Evolutionary conservation across 352 stramenopile species (phyloP).

Genomic region (Globisporangium spiculum): DNA sequence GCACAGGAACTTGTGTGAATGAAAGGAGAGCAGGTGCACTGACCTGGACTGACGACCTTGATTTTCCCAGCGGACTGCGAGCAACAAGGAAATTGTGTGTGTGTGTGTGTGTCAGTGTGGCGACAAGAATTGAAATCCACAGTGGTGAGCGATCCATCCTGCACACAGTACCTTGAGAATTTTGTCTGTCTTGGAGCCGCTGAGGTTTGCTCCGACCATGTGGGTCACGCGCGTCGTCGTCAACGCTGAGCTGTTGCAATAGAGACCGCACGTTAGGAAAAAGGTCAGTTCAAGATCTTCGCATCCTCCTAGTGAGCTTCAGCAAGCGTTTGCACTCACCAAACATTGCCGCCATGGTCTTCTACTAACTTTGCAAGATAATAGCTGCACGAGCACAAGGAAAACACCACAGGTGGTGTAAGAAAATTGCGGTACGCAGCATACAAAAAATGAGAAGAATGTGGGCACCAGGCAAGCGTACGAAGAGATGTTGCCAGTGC

Average conservation of each 20-base stretch:
- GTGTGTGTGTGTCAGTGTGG: too few species aligned
- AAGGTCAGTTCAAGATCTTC: too few species aligned
- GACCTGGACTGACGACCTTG: conserved; percentile 70
- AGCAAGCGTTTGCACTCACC: conserved; percentile 26
- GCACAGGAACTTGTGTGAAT: background rate
- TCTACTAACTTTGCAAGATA: conserved; percentile 78
- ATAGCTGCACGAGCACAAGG: conserved; percentile 38
- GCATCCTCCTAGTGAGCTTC: background rate
- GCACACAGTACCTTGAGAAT: conserved; percentile 46
- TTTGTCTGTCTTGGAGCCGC: conserved; percentile 70
- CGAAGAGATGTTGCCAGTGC: conserved; percentile 80
- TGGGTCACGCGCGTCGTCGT: conserved; percentile 64
- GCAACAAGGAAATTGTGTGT: too few species aligned
- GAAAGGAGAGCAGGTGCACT: background rate
- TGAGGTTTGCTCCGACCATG: conserved; percentile 80
- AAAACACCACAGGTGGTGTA: background rate
- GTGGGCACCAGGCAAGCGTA: conserved; percentile 18
- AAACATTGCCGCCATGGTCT: conserved; percentile 69
- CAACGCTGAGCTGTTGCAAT: conserved; percentile 29
- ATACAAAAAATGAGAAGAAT: background rate
- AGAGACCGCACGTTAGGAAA: background rate
- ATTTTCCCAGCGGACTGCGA: conserved; percentile 47
- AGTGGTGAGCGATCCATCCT: background rate
- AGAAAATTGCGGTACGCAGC: background rate
- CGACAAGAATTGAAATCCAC: too few species aligned